Evolutionary conservation across 2,329 filamentous ascomycete species (phyloP).

Genomic region (Colletotrichum abscissum): DNA sequence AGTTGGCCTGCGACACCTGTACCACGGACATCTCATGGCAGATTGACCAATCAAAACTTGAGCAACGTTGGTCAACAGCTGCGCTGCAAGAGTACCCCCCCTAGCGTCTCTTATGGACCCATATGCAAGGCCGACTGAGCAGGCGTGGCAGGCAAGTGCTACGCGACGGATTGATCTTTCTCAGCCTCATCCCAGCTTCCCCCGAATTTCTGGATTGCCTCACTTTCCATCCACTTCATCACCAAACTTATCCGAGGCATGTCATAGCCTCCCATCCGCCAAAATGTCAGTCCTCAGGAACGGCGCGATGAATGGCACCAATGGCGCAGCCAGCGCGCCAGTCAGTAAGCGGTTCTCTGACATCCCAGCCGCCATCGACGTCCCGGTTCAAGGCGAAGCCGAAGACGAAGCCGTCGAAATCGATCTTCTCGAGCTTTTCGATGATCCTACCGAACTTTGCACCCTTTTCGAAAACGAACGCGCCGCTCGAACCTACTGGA

Average conservation of each 20-base stretch:
- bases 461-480: conserved; percentile 94
- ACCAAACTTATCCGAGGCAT: conserved; percentile 27
- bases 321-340: conserved; percentile 50
- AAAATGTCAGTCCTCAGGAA: conserved; percentile 57
- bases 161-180: conserved; percentile 32
- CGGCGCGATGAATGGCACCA: conserved; percentile 56
- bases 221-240: conserved; percentile 17
- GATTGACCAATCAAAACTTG: conserved; percentile 18
- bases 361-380: conserved; percentile 73
- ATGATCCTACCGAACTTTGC: conserved; percentile 95
- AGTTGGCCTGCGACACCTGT: not conserved
- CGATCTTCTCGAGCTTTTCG: conserved; percentile 88
- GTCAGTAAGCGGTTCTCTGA: conserved; percentile 71
- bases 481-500: conserved; percentile 93
- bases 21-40: accelerated
- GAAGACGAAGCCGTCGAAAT: conserved; percentile 88
- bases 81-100: conserved; percentile 12
- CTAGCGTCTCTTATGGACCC: conserved; percentile 9
- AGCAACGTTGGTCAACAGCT: not conserved
- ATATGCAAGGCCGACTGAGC: conserved; percentile 22
- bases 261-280: conserved; percentile 33
- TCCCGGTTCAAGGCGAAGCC: conserved; percentile 72
- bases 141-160: not conserved
- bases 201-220: conserved; percentile 15
- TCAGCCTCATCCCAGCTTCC: conserved; percentile 33